phyloP scores from a whole-genome alignment of 2,329 filamentous ascomycete species.

The Cladosporium colombiae region DNA sequence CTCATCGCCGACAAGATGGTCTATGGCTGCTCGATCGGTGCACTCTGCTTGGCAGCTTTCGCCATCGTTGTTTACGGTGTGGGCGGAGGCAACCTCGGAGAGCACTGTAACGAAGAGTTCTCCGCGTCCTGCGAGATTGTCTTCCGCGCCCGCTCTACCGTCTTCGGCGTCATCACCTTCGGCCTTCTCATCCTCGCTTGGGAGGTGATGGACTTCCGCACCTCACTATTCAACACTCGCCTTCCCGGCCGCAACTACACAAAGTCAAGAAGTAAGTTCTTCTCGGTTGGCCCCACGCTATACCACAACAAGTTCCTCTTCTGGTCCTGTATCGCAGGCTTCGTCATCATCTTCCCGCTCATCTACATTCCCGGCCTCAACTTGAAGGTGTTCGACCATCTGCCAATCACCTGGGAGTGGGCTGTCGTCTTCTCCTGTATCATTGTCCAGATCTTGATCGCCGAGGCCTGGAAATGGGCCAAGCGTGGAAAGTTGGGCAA shows the following conservation, averaged over 20 bases:
- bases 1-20: conserved; percentile 48
- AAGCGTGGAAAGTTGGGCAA: conserved; percentile 49
- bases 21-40: conserved; percentile 46
- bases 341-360: conserved; percentile 44
- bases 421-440: conserved; percentile 62
- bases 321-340: conserved; percentile 40
- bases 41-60: conserved; percentile 43
- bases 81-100: conserved; percentile 41
- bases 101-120: conserved; percentile 44
- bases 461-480: conserved; percentile 65
- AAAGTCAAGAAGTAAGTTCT: conserved; percentile 20
- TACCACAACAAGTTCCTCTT: conserved; percentile 39
- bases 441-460: conserved; percentile 60
- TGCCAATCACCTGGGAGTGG: conserved; percentile 67
- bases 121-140: conserved; percentile 41
- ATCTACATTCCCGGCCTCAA: conserved; percentile 67
- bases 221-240: conserved; percentile 17
- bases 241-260: conserved; percentile 15
- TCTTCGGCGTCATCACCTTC: conserved; percentile 44
- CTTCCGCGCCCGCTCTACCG: conserved; percentile 45
- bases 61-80: conserved; percentile 44
- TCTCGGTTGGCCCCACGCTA: conserved; percentile 20
- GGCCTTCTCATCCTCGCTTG: conserved; percentile 46
- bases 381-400: conserved; percentile 63
- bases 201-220: conserved; percentile 42